Evolutionary conservation across 2,329 filamentous ascomycete genomes (phyloP).

Genomic region (Clonostachys solani): DNA sequence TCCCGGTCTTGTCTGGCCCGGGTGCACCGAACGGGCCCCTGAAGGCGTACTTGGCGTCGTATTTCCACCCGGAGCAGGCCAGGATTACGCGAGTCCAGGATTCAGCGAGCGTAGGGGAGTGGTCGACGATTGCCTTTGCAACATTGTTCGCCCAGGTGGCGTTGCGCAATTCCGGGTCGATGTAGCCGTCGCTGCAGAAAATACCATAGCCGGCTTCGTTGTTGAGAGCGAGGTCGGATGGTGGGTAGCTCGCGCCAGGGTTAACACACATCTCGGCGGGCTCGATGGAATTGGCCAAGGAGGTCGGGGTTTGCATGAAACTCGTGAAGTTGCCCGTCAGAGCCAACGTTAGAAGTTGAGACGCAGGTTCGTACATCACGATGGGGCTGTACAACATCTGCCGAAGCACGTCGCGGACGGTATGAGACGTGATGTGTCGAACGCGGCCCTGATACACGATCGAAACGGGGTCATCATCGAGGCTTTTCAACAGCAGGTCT

Average conservation of each 20-base stretch:
- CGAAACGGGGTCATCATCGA: conserved; percentile 10
- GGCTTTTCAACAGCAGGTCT: conserved; percentile 16
- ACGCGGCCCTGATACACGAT: too few relatives aligned
- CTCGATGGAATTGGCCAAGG: too few relatives aligned
- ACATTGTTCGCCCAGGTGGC: conserved; percentile 22
- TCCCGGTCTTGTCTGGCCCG: conserved; percentile 7
- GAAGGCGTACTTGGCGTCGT: conserved; percentile 32
- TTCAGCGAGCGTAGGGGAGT: conserved; percentile 24
- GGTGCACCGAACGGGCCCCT: conserved; percentile 24
- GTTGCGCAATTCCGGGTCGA: conserved; percentile 9
- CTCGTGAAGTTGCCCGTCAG: conserved; percentile 10
- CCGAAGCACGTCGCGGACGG: too few relatives aligned
- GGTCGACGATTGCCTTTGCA: conserved; percentile 7
- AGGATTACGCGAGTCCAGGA: conserved; percentile 28
- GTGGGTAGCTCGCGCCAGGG: too few relatives aligned
- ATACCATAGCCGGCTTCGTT: conserved; percentile 8
- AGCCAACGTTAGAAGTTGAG: conserved; percentile 8
- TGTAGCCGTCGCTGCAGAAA: conserved; percentile 27
- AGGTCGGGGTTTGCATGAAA: conserved; percentile 15
- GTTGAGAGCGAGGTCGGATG: too few relatives aligned
- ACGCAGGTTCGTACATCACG: too few relatives aligned
- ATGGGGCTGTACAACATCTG: too few relatives aligned
- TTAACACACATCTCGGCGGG: conserved; percentile 10
- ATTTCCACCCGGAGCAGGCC: conserved; percentile 29
- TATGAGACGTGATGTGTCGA: too few relatives aligned